A percentile compares a stretch with the other conserved stretches of the same genome.
Evolutionary conservation across 2,329 filamentous ascomycete species (phyloP).

Genomic region (Ophiostoma ulmi): DNA sequence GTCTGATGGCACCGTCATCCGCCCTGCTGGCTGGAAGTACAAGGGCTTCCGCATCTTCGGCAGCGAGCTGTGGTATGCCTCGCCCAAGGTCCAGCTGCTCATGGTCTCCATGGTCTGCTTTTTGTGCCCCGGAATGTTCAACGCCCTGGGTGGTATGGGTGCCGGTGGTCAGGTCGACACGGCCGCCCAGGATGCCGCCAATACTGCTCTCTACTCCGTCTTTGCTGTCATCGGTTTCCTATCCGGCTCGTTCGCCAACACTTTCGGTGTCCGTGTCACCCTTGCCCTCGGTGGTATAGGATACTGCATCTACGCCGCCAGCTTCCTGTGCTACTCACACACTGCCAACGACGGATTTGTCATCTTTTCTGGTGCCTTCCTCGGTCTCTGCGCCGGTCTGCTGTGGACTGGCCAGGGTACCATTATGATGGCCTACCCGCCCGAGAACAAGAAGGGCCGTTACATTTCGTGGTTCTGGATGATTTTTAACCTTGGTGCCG

Average conservation of each 20-base stretch:
- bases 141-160: conserved; percentile 31
- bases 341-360: conserved; percentile 63
- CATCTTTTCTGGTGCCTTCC: conserved; percentile 69
- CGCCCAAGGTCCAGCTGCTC: conserved; percentile 64
- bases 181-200: conserved; percentile 32
- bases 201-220: conserved; percentile 45
- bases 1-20: conserved; percentile 28
- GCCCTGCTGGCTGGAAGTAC: conserved; percentile 62
- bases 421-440: conserved; percentile 86
- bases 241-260: conserved; percentile 73
- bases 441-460: conserved; percentile 73
- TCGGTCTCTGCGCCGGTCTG: conserved; percentile 73
- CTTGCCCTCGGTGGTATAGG: conserved; percentile 69
- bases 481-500: conserved; percentile 88
- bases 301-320: conserved; percentile 68
- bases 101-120: conserved; percentile 66
- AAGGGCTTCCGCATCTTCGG: conserved; percentile 52
- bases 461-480: conserved; percentile 93
- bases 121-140: conserved; percentile 37
- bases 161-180: conserved; percentile 30
- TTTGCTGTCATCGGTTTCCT: conserved; percentile 61
- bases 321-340: conserved; percentile 67
- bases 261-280: conserved; percentile 63
- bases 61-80: conserved; percentile 63
- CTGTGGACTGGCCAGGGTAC: conserved; percentile 79